Conservation (phyloP, 2,329 filamentous ascomycete genomes). For the Colletotrichum eleusines region DNA sequence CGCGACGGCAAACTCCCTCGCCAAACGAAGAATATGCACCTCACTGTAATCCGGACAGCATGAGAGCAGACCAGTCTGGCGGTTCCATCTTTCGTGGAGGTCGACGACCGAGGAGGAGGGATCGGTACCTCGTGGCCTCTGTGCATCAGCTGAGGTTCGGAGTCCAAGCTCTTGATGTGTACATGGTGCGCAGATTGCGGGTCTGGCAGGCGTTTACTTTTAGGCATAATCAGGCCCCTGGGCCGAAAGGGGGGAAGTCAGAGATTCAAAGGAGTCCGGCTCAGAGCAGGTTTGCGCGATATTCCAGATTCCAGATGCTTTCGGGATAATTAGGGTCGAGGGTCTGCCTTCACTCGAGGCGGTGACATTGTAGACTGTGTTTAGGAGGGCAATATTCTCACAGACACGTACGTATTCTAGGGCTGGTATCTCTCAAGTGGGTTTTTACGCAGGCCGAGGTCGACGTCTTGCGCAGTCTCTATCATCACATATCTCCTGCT, state of each 20-base stretch:
- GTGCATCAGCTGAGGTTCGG: slow-evolving; percentile 47
- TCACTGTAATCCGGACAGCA: slow-evolving; percentile 39
- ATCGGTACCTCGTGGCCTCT: background rate
- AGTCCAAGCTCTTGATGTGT: slow-evolving; percentile 16
- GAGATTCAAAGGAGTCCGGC: slow-evolving; percentile 39
- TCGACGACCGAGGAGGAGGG: background rate
- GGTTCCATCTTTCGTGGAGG: background rate
- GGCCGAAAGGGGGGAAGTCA: slow-evolving; percentile 33
- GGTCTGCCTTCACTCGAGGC: background rate
- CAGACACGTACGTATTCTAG: slow-evolving; percentile 5
- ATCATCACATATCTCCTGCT: background rate
- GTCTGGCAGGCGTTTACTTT: slow-evolving; percentile 33
- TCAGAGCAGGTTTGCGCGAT: slow-evolving; percentile 34
- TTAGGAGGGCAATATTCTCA: slow-evolving; percentile 15
- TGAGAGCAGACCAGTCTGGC: slow-evolving; percentile 5
- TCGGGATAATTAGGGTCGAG: slow-evolving; percentile 31
- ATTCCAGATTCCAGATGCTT: slow-evolving; percentile 39
- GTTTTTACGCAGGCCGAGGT: background rate
- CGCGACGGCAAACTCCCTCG: slow-evolving; percentile 83
- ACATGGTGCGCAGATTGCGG: slow-evolving; percentile 29
- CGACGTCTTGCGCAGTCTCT: background rate
- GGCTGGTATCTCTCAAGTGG: background rate
- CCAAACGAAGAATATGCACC: slow-evolving; percentile 42
- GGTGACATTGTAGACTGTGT: slow-evolving; percentile 25
- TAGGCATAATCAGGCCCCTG: slow-evolving; percentile 30